Conservation (phyloP, 2,329 filamentous ascomycete genomes). For the Teratosphaeria viscida region DNA sequence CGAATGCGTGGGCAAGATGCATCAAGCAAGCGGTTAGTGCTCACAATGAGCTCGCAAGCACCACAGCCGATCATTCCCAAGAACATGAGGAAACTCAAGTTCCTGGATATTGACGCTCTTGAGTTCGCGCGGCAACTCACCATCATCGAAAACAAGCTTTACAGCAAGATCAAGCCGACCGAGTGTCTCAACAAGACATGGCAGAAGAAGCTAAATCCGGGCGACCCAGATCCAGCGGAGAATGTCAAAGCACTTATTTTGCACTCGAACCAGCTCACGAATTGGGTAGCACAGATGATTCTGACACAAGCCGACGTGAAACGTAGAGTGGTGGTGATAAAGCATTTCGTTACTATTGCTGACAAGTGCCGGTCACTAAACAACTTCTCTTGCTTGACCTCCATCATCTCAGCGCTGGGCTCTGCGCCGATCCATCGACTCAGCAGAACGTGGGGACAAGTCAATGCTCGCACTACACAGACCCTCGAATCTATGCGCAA, state of each 20-base stretch:
- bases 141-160: slow-evolving; percentile 89
- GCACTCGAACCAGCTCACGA: slow-evolving; percentile 97
- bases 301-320: slow-evolving; percentile 88
- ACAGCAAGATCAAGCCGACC: slow-evolving; percentile 89
- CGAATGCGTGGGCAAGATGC: slow-evolving; percentile 80
- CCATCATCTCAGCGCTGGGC: slow-evolving; percentile 89
- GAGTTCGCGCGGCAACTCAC: slow-evolving; percentile 97
- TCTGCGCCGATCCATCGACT: slow-evolving; percentile 92
- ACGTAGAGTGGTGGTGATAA: slow-evolving; percentile 93
- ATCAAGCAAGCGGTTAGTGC: slow-evolving; percentile 72
- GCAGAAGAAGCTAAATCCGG: slow-evolving; percentile 85
- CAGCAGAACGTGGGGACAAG: slow-evolving; percentile 86
- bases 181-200: slow-evolving; percentile 98
- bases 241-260: slow-evolving; percentile 95
- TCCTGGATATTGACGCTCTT: slow-evolving; percentile 87
- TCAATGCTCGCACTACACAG: slow-evolving; percentile 71
- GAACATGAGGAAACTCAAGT: slow-evolving; percentile 99
- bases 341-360: slow-evolving; percentile 92
- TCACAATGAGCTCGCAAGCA: slow-evolving; percentile 65
- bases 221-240: slow-evolving; percentile 73
- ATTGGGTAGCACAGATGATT: slow-evolving; percentile 99
- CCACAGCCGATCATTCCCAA: slow-evolving; percentile 91
- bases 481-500: slow-evolving; percentile 84
- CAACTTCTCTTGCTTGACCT: slow-evolving; percentile 95
- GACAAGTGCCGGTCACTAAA: slow-evolving; percentile 92